Evolutionary conservation across 1,284 basidiomycete genomes (phyloP).

Genomic region (Cutaneotrichosporon daszewskae): DNA sequence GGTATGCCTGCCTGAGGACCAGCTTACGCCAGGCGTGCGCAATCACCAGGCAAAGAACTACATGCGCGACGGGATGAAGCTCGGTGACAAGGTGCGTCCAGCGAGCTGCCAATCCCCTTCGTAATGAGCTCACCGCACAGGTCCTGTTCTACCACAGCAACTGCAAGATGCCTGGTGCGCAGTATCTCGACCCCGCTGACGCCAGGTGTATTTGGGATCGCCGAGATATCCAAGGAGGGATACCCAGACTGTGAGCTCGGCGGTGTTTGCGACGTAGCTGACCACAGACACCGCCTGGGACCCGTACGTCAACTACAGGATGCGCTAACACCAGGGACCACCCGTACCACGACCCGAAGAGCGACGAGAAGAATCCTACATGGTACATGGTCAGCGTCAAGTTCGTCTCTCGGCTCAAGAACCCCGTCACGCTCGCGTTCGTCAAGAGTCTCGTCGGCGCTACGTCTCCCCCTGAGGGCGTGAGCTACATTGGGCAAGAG

Average conservation of each 20-base stretch:
- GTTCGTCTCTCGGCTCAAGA: conserved; percentile 60
- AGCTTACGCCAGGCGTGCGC: conserved; percentile 46
- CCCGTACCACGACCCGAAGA: conserved; percentile 87
- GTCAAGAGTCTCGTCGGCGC: conserved; percentile 60
- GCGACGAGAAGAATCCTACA: conserved; percentile 65
- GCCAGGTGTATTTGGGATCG: conserved; percentile 74
- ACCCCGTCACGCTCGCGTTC: conserved; percentile 75
- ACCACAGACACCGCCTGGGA: conserved; percentile 80
- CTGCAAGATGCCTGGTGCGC: conserved; percentile 72
- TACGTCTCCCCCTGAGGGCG: conserved; percentile 51
- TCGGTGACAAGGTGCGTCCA: conserved; percentile 65
- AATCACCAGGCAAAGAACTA: conserved; percentile 88
- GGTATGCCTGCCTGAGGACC: conserved; percentile 51
- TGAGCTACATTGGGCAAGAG: conserved; percentile 60
- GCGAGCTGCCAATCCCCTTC: too few species aligned
- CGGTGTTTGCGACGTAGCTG: conserved; percentile 2
- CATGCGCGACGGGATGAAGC: conserved; percentile 78
- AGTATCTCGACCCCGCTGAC: neutral
- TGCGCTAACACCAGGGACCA: conserved; percentile 48
- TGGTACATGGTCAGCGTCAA: conserved; percentile 86
- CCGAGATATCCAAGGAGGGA: conserved; percentile 73
- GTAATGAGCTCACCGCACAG: too few species aligned
- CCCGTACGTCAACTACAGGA: conserved; percentile 50
- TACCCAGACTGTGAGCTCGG: conserved; percentile 74
- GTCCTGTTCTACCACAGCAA: conserved; percentile 82